A percentile compares a stretch with the other conserved stretches of the same genome.
Conservation (phyloP, 2,329 filamentous ascomycete genomes). For the Aspergillus carbonarius region DNA sequence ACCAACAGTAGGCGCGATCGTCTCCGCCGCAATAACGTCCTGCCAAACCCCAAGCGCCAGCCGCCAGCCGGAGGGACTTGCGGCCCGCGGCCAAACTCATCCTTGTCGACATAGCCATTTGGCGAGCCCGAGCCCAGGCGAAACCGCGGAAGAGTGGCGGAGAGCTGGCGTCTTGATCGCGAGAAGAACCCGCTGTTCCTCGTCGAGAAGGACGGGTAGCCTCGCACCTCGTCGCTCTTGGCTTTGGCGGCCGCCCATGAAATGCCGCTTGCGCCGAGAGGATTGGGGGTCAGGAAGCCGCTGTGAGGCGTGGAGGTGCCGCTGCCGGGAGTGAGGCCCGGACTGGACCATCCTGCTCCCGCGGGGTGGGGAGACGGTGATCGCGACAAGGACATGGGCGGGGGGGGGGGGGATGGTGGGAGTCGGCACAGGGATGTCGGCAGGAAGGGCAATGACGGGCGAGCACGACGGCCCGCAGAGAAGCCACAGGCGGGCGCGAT, state of each 20-base stretch:
- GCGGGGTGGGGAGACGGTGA: constrained; percentile 76
- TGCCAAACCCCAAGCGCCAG: constrained; percentile 36
- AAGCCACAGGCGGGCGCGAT: not conserved
- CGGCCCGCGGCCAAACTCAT: constrained; percentile 62
- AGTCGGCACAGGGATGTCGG: constrained; percentile 49
- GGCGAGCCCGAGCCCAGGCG: constrained; percentile 44
- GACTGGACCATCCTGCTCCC: constrained; percentile 86
- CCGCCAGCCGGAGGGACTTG: constrained; percentile 36
- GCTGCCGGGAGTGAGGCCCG: constrained; percentile 71
- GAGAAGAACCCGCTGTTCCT: constrained; percentile 85
- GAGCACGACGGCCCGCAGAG: not conserved
- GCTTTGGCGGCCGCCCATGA: constrained; percentile 83
- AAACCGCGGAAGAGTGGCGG: constrained; percentile 74
- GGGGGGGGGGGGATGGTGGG: no score
- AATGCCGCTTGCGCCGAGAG: constrained; percentile 44
- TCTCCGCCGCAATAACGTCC: constrained; percentile 61
- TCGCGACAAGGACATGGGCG: constrained; percentile 76
- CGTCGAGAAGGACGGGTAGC: constrained; percentile 76
- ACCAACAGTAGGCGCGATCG: constrained; percentile 63
- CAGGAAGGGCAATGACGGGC: not conserved
- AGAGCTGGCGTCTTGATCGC: constrained; percentile 77
- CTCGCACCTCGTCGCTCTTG: constrained; percentile 69
- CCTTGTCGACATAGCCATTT: constrained; percentile 64
- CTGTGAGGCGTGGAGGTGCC: constrained; percentile 66
- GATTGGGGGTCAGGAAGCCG: constrained; percentile 31